Evolutionary conservation across 495 filamentous ascomycete genomes (phyloP).

Genomic region (Staphylotrichum tortipilum): DNA sequence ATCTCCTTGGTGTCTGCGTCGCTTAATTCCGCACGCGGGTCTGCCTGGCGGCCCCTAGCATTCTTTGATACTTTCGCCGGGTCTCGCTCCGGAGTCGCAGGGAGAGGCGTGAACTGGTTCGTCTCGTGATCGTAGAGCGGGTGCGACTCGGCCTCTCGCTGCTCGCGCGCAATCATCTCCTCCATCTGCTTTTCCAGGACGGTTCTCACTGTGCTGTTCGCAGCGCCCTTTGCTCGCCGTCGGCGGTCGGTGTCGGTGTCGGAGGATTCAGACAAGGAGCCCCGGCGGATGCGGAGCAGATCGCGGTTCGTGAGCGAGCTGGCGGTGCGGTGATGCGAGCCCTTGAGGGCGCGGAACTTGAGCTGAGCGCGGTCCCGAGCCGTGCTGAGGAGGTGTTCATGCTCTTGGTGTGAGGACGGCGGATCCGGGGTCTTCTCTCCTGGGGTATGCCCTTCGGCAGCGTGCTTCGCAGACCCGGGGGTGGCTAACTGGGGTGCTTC

Average conservation of each 20-base stretch:
- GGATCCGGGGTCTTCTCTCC: slow-evolving; percentile 14
- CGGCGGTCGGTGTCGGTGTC: slow-evolving; percentile 38
- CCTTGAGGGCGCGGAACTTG: slow-evolving; percentile 41
- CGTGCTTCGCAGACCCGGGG: slow-evolving; percentile 19
- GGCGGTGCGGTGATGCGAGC: slow-evolving; percentile 38
- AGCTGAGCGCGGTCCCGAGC: slow-evolving; percentile 39
- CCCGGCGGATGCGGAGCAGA: slow-evolving; percentile 29
- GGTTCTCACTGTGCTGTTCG: slow-evolving; percentile 38
- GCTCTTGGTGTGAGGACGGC: slow-evolving; percentile 16
- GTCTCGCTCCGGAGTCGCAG: slow-evolving; percentile 25
- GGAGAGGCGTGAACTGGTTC: slow-evolving; percentile 23
- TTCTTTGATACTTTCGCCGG: slow-evolving; percentile 21
- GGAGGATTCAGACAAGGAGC: slow-evolving; percentile 39
- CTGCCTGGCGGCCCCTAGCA: slow-evolving; percentile 17
- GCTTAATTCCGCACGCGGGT: slow-evolving; percentile 27
- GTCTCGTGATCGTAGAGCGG: slow-evolving; percentile 23
- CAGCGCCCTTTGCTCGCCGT: slow-evolving; percentile 25
- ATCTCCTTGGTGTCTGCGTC: slow-evolving; percentile 21
- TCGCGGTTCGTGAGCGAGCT: slow-evolving; percentile 33
- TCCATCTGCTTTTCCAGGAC: slow-evolving; percentile 61
- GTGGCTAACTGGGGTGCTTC: slow-evolving; percentile 13
- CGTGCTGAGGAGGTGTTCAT: slow-evolving; percentile 25
- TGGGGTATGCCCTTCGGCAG: slow-evolving; percentile 5
- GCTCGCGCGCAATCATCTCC: slow-evolving; percentile 51
- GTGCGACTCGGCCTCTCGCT: slow-evolving; percentile 27